Evolutionary conservation across 2,329 filamentous ascomycete genomes (phyloP), one percentile per base, ranked within the genome.

Genomic region (Dothistroma pini): DNA sequence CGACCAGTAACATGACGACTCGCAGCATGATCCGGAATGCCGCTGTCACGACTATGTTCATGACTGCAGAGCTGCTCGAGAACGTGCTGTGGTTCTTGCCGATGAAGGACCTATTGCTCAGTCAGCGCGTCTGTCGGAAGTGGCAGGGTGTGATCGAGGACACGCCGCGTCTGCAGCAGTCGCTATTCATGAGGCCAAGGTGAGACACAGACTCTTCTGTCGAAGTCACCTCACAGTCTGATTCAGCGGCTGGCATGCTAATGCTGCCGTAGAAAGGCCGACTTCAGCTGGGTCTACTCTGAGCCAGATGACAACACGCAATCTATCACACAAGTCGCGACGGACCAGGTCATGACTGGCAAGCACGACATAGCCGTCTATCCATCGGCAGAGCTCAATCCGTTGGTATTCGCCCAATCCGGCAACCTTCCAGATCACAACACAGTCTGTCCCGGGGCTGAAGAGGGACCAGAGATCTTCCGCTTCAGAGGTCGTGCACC

Each of bases 11-110:
- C 10, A 29, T 55, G 12, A 44, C 34, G 2, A 55, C 53, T 12
- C 32, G 53, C 5, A n/a, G 19, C 8, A 22, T 34, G 21, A 44
- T 3, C 11, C 32, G 53, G 1, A 10, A 11, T 14, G 38, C 19
- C 34, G 32, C 22, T 5, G 22, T 12, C 32, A 25, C 22, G 6
- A 32, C 53, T 10, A 32, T 55, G 4, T 55, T 55, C 14, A 31
- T 55, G 16, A 57, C 56, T 16, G 52, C 56, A 9, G 56, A 57
- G 25, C 47, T 57, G 7, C 47, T 57, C 5, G 56, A 57, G 48
- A 52, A 41, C 14, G 25, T 52, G 6, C 19, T 57, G 5, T 11
- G 16, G 32, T 52, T 19, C 47, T 29, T 57, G 47, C 56, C 56
- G 56, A 57, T 52, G 56, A 51, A 51, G 21, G 56, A 51, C 31